Evolutionary conservation across 2,329 filamentous ascomycete genomes (phyloP).

Genomic region (Cladosporium cucumerinum): DNA sequence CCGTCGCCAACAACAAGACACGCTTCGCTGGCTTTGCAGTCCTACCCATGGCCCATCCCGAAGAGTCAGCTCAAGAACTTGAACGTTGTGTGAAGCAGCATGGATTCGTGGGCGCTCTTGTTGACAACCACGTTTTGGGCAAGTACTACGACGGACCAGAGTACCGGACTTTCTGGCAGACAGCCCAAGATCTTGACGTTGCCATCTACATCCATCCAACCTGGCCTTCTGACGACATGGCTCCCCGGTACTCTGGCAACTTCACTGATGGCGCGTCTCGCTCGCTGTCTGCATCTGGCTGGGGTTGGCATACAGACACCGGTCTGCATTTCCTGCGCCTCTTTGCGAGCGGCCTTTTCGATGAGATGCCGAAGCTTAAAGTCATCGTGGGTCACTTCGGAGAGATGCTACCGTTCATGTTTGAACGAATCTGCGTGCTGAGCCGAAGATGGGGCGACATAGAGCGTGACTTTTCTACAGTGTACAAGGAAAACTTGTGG

Average conservation of each 20-base stretch:
- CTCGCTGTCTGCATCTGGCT: conserved; percentile 42
- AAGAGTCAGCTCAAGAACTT: conserved; percentile 33
- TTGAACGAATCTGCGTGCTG: conserved; percentile 45
- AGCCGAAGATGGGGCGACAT: conserved; percentile 33
- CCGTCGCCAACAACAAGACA: conserved; percentile 27
- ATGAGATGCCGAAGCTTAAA: conserved; percentile 52
- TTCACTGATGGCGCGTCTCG: conserved; percentile 32
- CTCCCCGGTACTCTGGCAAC: conserved; percentile 33
- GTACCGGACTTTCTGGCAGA: conserved; percentile 32
- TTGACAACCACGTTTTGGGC: conserved; percentile 37
- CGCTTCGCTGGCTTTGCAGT: conserved; percentile 36
- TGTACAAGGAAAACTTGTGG: conserved; percentile 54
- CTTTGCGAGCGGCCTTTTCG: conserved; percentile 54
- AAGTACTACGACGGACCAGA: conserved; percentile 35
- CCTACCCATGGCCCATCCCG: conserved; percentile 33
- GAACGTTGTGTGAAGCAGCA: conserved; percentile 32
- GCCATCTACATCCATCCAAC: conserved; percentile 53
- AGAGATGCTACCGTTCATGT: conserved; percentile 56
- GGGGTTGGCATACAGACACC: conserved; percentile 52
- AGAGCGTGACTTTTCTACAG: conserved; percentile 40
- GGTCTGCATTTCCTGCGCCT: conserved; percentile 50
- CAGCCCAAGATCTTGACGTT: conserved; percentile 45
- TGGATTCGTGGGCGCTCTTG: conserved; percentile 36
- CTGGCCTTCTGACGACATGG: conserved; percentile 40
- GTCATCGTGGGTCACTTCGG: conserved; percentile 57